Evolutionary conservation across 495 filamentous ascomycete species (phyloP), one percentile per base, ranked within the genome.

Genomic region (Thozetella sp.): DNA sequence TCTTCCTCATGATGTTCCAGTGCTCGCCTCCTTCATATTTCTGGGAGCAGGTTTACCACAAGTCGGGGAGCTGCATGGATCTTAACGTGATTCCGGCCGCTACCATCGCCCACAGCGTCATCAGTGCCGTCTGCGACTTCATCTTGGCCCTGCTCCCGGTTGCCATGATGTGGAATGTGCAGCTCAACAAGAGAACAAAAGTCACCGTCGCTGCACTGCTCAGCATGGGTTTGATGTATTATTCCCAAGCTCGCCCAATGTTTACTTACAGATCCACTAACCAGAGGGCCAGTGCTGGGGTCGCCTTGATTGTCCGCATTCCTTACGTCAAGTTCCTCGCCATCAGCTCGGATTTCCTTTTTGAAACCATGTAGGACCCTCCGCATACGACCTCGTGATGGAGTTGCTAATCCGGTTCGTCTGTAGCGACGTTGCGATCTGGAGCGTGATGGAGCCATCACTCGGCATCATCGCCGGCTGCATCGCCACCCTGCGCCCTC

Each of bases 381-480:
- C 27, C 2, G 20, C 27, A n/a, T n/a, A 20, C 26, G 23, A 34
- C 23, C 25, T 51, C 12, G 17, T 30, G 3, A 24, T 54, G n/a
- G 24, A 25, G 15, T 43, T 58, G 13, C 25, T 51, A 2, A 58
- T 22, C n/a, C 26, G 17, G 17, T 25, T 56, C 15, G 23, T 25
- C 15, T 52, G 46, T 17, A 73, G 65, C 20, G 67, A 67, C 45
- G 53, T 76, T 1, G 69, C 68, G 9, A 72, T 78, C 22, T 76
- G 71, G 69, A 69, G 71, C 13, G 65, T 72, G 6, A 54, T 78
- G 48, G 77, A 81, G 61, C 67, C 68, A 3, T 68, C 70, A 9
- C 54, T 81, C 19, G 78, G 74, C 13, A 72, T 80, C 40, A 72
- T 72, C 10, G 75, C 77, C 37, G 74, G 74, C 1, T 72, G 72